Percentiles rank a stretch among this genome's conserved stretches.
Conservation (phyloP, 1,139 yeast species). For the Lodderomyces jiufengensis region DNA sequence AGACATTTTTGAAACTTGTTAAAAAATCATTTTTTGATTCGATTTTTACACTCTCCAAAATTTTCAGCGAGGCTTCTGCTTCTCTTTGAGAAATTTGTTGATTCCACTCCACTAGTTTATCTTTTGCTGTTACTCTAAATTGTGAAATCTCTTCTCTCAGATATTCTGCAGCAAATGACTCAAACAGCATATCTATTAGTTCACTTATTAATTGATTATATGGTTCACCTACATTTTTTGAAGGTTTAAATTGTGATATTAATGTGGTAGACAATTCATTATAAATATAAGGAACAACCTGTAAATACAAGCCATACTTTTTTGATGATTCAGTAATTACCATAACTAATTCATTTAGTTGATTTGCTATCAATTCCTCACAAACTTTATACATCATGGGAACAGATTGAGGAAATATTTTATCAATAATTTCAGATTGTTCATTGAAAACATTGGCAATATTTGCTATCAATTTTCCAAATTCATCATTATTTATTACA, state of each 20-base stretch:
- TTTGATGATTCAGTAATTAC: slow-evolving; percentile 29
- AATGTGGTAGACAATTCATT: slow-evolving; percentile 24
- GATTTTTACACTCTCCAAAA: slow-evolving; percentile 37
- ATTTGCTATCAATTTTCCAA: slow-evolving; percentile 24
- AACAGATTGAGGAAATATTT: slow-evolving; percentile 36
- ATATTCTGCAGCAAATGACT: slow-evolving; percentile 47
- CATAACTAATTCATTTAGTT: slow-evolving; percentile 34
- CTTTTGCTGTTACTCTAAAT: slow-evolving; percentile 26
- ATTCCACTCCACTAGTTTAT: slow-evolving; percentile 34
- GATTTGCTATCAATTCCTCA: slow-evolving; percentile 44
- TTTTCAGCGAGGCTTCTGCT: slow-evolving; percentile 38
- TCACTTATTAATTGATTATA: slow-evolving; percentile 32
- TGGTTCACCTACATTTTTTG: slow-evolving; percentile 33
- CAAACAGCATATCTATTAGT: slow-evolving; percentile 48
- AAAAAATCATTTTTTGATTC: slow-evolving; percentile 47
- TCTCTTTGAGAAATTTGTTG: slow-evolving; percentile 33
- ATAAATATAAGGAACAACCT: slow-evolving; percentile 33
- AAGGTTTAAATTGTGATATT: slow-evolving; percentile 22
- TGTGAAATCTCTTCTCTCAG: slow-evolving; percentile 39
- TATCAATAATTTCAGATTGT: slow-evolving; percentile 35
- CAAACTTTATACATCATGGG: slow-evolving; percentile 50
- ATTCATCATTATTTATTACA: slow-evolving; percentile 16
- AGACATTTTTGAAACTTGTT: slow-evolving; percentile 61
- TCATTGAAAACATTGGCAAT: slow-evolving; percentile 34
- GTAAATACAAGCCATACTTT: slow-evolving; percentile 23